Percentiles rank a stretch among this genome's conserved stretches.
Evolutionary conservation across 2,329 filamentous ascomycete genomes (phyloP).

Genomic region (Penicillium sclerotigenum): DNA sequence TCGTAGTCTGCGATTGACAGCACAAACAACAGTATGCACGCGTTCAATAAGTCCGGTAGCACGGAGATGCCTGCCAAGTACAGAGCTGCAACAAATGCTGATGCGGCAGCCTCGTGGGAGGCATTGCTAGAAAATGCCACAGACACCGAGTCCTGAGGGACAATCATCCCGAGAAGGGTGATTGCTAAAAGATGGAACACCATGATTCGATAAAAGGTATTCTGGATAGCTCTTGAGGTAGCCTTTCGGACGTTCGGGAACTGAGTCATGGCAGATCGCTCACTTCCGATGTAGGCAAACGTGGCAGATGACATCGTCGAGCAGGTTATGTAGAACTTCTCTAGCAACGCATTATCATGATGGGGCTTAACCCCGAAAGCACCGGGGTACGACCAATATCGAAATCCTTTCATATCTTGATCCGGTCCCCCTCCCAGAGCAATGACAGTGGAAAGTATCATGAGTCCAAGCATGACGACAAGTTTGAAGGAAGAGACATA

Average conservation of each 20-base stretch:
- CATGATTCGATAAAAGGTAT: conserved; percentile 76
- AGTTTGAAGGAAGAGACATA: conserved; percentile 62
- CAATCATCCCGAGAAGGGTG: conserved; percentile 70
- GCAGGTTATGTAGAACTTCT: conserved; percentile 62
- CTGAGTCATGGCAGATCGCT: conserved; percentile 71
- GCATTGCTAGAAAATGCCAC: conserved; percentile 50
- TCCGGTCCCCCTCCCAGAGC: conserved; percentile 64
- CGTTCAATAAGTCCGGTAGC: conserved; percentile 68
- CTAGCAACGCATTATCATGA: conserved; percentile 35
- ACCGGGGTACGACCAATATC: conserved; percentile 62
- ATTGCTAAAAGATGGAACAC: conserved; percentile 75
- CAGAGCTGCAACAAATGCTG: conserved; percentile 72
- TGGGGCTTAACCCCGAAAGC: conserved; percentile 49
- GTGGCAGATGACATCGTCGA: conserved; percentile 69
- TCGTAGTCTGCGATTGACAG: conserved; percentile 74
- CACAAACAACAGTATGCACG: conserved; percentile 68
- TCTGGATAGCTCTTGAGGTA: conserved; percentile 71
- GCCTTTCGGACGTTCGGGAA: conserved; percentile 72
- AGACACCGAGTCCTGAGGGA: conserved; percentile 63
- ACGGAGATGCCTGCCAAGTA: conserved; percentile 59
- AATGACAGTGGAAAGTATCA: conserved; percentile 61
- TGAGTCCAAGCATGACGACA: conserved; percentile 61
- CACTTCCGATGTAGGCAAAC: conserved; percentile 74
- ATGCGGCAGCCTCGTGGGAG: conserved; percentile 55
- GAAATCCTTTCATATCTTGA: conserved; percentile 58